phyloP scores from a whole-genome alignment of 2,329 filamentous ascomycete genomes.

The Cordyceps farinosa region DNA sequence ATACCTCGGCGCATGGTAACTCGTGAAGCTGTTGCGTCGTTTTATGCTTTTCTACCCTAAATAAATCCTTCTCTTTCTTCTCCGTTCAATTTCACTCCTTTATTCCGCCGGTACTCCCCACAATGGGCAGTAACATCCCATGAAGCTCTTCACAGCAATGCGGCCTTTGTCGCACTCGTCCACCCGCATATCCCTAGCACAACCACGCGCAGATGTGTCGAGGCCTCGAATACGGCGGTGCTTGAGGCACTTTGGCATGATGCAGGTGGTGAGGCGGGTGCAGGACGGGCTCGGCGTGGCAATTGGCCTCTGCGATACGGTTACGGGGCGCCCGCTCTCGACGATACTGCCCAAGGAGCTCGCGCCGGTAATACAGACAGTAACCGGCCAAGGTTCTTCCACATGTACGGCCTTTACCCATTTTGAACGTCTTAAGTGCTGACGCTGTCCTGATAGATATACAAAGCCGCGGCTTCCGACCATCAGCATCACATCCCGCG shows the following conservation, averaged over 20 bases:
- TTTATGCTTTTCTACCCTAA: neutral
- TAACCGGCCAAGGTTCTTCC: constrained; percentile 3
- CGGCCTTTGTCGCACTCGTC: constrained; percentile 4
- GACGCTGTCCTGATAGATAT: neutral
- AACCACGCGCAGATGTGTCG: neutral
- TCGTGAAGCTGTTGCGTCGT: neutral
- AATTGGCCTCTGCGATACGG: constrained; percentile 15
- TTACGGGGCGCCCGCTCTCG: constrained; percentile 14
- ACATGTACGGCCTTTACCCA: neutral
- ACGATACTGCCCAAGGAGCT: constrained; percentile 16
- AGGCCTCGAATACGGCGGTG: neutral
- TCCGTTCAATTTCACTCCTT: neutral
- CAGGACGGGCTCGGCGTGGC: constrained; percentile 16
- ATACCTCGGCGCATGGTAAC: constrained; percentile 14
- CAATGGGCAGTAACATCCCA: constrained; percentile 7
- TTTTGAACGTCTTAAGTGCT: neutral
- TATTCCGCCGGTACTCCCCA: neutral
- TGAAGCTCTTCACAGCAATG: constrained; percentile 15
- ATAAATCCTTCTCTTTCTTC: too few species aligned
- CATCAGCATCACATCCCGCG: neutral
- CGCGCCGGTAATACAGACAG: constrained; percentile 10
- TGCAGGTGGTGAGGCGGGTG: constrained; percentile 13
- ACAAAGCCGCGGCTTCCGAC: constrained; percentile 10
- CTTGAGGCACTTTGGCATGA: constrained; percentile 10
- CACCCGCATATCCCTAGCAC: neutral